Evolutionary conservation across 805 yeast species (phyloP).

Genomic region (Starmerella bombicola): DNA sequence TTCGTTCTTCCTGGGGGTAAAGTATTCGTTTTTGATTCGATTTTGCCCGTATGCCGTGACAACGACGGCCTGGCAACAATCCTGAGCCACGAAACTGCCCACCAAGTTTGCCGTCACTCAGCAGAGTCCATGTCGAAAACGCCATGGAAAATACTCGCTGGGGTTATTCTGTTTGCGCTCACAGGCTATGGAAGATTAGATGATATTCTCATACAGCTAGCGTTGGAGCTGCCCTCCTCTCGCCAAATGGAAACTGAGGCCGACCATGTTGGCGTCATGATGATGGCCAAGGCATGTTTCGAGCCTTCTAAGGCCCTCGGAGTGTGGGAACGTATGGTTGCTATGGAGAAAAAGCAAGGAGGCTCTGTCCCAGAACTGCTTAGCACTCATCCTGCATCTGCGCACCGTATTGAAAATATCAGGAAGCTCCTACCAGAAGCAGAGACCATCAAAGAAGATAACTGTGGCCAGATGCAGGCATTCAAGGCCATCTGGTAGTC

Average conservation of each 20-base stretch:
- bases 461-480: slow-evolving; percentile 6
- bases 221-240: slow-evolving; percentile 69
- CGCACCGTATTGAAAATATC: slow-evolving; percentile 59
- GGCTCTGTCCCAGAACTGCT: slow-evolving; percentile 45
- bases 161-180: slow-evolving; percentile 42
- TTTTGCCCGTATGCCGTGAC: slow-evolving; percentile 61
- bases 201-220: slow-evolving; percentile 41
- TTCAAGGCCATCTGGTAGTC: slow-evolving; percentile 2
- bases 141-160: slow-evolving; percentile 52
- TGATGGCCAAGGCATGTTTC: slow-evolving; percentile 84
- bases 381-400: slow-evolving; percentile 81
- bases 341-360: slow-evolving; percentile 33
- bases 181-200: slow-evolving; percentile 48
- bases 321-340: slow-evolving; percentile 75
- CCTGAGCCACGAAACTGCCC: slow-evolving; percentile 84
- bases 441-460: slow-evolving; percentile 5
- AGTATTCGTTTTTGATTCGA: slow-evolving; percentile 74
- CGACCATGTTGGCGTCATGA: slow-evolving; percentile 82
- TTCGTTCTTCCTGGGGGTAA: slow-evolving; percentile 94
- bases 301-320: slow-evolving; percentile 59
- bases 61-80: slow-evolving; percentile 96
- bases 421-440: slow-evolving; percentile 45
- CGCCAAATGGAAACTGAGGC: slow-evolving; percentile 95
- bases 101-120: slow-evolving; percentile 85
- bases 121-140: slow-evolving; percentile 68